These are phyloP conservation scores for Aphanomyces cochlioides DNA, from an alignment of 352 stramenopile species.

Conservation along the genomic window DNA sequence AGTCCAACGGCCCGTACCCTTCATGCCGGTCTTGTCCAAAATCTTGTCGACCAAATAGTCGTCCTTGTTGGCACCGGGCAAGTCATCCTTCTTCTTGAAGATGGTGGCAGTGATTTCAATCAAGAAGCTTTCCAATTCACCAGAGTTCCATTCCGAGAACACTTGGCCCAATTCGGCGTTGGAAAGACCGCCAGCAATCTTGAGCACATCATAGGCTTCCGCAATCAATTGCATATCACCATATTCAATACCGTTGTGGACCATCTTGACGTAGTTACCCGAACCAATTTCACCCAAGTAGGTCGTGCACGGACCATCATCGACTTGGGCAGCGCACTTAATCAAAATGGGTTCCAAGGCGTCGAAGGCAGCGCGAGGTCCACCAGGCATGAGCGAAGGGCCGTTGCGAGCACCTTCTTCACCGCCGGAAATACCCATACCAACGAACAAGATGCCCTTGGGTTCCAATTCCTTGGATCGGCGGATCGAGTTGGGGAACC, in stretches of 20 bases:
- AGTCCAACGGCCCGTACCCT: conserved; percentile 97
- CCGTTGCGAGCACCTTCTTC: conserved; percentile 98
- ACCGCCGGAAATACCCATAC: conserved; percentile 98
- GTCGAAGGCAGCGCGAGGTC: conserved; percentile 94
- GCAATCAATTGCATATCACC: conserved; percentile 99
- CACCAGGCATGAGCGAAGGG: conserved; percentile 97
- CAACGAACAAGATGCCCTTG: conserved; percentile 97
- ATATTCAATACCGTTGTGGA: conserved; percentile 99
- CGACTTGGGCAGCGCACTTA: conserved; percentile 95
- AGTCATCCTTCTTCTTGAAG: conserved; percentile 96
- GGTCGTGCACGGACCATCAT: conserved; percentile 93
- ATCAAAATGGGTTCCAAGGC: conserved; percentile 95
- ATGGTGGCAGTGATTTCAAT: conserved; percentile 99
- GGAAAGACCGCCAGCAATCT: conserved; percentile 85
- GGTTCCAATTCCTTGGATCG: conserved; percentile 88
- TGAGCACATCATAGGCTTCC: conserved; percentile 98
- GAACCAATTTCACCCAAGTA: conserved; percentile 95
- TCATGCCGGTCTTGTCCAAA: conserved; percentile 99
- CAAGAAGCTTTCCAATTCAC: conserved; percentile 95
- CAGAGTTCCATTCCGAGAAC: conserved; percentile 98
- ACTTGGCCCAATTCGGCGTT: conserved; percentile 90
- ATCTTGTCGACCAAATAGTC: conserved; percentile 94
- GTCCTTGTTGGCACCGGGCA: conserved; percentile 55
- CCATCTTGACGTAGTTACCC: conserved; percentile 99
- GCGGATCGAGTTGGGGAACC: conserved; percentile 97